phyloP scores from a whole-genome alignment of 116 monocot genomes.

The Cymodocea nodosa region DNA sequence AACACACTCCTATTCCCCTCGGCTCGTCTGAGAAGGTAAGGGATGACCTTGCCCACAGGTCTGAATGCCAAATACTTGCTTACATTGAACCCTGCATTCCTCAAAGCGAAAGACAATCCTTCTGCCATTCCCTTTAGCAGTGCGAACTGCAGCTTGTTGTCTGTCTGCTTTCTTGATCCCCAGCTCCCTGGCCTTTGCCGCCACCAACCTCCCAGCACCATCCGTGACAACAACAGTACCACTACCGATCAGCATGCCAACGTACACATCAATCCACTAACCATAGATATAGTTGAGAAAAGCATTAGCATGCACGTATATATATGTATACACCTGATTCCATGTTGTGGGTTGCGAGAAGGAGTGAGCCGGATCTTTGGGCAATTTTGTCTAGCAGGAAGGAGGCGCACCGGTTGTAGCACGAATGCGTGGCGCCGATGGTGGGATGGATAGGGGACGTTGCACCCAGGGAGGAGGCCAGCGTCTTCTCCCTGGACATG shows the following conservation, averaged over 20 bases:
- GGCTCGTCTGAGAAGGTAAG: constrained; percentile 81
- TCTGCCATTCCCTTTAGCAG: constrained; percentile 97
- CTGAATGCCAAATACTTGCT: constrained; percentile 91
- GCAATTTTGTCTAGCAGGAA: constrained; percentile 57
- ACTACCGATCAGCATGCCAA: not conserved
- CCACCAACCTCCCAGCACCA: constrained; percentile 49
- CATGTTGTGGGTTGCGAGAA: constrained; percentile 86
- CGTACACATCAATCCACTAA: not conserved
- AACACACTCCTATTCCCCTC: constrained; percentile 86
- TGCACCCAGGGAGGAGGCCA: constrained; percentile 40
- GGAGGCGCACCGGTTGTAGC: constrained; percentile 57
- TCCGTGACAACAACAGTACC: not conserved
- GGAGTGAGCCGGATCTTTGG: constrained; percentile 33
- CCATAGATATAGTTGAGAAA: not conserved
- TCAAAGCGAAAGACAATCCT: constrained; percentile 58
- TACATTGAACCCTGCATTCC: constrained; percentile 81
- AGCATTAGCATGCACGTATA: not conserved
- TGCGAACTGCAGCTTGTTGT: constrained; percentile 65
- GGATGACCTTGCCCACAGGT: constrained; percentile 70
- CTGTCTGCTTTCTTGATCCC: constrained; percentile 45
- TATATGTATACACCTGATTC: constrained; percentile 84
- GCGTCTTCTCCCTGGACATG: constrained; percentile 46
- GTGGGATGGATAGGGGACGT: constrained; percentile 50
- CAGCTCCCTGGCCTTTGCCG: constrained; percentile 49
- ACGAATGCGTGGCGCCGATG: constrained; percentile 55